Evolutionary conservation across 352 stramenopile species (phyloP).

Genomic region (Pythium pyrilobum): DNA sequence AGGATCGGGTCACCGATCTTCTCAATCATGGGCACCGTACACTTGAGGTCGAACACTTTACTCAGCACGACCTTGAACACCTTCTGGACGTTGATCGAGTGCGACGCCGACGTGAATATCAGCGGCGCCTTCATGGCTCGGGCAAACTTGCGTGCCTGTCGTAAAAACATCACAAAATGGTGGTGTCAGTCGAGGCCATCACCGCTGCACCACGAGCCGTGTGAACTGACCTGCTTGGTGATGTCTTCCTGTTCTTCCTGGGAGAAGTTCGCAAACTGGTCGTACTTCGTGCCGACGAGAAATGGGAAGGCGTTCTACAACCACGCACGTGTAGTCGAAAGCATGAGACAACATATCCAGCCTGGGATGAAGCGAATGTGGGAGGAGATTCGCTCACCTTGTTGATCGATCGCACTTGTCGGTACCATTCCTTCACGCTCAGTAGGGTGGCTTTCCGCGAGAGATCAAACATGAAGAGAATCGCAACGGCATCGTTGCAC

Average conservation of each 20-base stretch:
- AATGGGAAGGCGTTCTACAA: slow-evolving; percentile 90
- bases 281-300: slow-evolving; percentile 94
- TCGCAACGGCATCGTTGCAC: slow-evolving; percentile 92
- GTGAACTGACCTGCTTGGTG: slow-evolving; percentile 79
- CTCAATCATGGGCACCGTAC: slow-evolving; percentile 90
- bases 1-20: slow-evolving; percentile 90
- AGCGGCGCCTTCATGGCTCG: slow-evolving; percentile 94
- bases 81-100: slow-evolving; percentile 96
- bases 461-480: slow-evolving; percentile 96
- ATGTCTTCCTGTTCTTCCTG: slow-evolving; percentile 92
- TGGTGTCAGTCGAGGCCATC: neutral
- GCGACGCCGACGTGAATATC: slow-evolving; percentile 91
- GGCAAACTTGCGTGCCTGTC: slow-evolving; percentile 90
- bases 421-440: slow-evolving; percentile 93
- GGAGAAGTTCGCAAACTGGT: slow-evolving; percentile 89
- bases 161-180: neutral
- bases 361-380: neutral
- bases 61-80: slow-evolving; percentile 94
- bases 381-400: slow-evolving; percentile 42
- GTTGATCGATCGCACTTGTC: slow-evolving; percentile 87
- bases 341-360: neutral
- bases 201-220: neutral
- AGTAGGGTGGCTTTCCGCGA: slow-evolving; percentile 89
- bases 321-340: neutral
- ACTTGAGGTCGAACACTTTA: slow-evolving; percentile 94